Evolutionary conservation across 2,329 filamentous ascomycete genomes (phyloP).

Genomic region (Aspergillus viridinutans): DNA sequence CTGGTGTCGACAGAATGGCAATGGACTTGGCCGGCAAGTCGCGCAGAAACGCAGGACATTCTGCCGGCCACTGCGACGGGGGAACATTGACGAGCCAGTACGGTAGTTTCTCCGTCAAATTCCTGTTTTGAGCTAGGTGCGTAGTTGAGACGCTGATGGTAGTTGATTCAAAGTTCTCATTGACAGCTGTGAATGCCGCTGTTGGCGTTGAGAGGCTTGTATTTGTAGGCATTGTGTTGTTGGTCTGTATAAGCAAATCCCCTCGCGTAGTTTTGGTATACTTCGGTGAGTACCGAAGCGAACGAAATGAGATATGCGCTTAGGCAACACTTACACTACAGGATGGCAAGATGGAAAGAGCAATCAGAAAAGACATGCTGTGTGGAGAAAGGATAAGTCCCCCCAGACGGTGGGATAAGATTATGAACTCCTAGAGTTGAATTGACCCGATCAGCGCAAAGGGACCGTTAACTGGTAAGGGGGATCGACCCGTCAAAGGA

Average conservation of each 20-base stretch:
- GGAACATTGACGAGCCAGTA: conserved; percentile 86
- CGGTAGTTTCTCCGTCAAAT: conserved; percentile 39
- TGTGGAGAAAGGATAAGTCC: background rate
- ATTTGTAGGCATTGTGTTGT: background rate
- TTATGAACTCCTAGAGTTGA: background rate
- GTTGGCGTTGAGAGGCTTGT: conserved; percentile 11
- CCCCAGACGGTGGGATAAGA: background rate
- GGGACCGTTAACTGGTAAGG: background rate
- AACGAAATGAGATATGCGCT: background rate
- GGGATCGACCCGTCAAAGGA: background rate
- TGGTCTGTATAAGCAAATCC: background rate
- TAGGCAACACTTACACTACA: too few species aligned
- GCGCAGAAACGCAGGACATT: conserved; percentile 69
- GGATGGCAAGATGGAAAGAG: too few species aligned
- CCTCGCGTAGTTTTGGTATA: background rate
- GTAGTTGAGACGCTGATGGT: conserved; percentile 10
- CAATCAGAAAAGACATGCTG: background rate
- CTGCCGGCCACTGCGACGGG: conserved; percentile 52
- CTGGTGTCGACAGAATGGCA: conserved; percentile 64
- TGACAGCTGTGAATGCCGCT: conserved; percentile 20
- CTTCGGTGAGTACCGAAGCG: background rate
- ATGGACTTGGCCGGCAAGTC: conserved; percentile 64
- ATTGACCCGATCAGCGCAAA: background rate
- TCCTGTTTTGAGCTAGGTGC: conserved; percentile 7
- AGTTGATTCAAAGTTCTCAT: conserved; percentile 18